These are phyloP conservation scores for Bodo saltans DNA, from an alignment of 78 protist genomes.

Conservation along the genomic window DNA sequence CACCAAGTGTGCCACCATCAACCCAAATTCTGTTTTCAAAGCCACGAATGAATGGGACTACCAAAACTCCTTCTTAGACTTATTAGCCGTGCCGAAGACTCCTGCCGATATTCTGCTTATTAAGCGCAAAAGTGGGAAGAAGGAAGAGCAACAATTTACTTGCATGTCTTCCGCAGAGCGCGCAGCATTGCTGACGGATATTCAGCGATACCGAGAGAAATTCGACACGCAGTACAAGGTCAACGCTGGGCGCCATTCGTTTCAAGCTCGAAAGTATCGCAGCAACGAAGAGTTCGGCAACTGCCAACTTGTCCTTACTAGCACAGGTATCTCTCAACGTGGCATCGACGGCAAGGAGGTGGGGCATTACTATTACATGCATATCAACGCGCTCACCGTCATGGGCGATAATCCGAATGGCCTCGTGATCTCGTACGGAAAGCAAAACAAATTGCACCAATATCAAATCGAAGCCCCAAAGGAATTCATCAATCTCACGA, in stretches of 20 bases:
- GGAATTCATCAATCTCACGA: neutral
- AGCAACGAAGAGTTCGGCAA: constrained; percentile 13
- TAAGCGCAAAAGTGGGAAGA: neutral
- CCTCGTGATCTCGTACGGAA: constrained; percentile 4
- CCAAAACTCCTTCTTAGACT: neutral
- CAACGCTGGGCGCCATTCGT: neutral
- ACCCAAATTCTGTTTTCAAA: constrained; percentile 7
- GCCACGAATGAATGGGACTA: constrained; percentile 16
- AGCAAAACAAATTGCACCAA: neutral
- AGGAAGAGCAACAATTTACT: neutral
- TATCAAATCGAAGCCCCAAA: constrained; percentile 15
- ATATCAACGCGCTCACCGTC: constrained; percentile 18
- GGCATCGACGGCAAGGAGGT: neutral
- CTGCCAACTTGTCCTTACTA: neutral
- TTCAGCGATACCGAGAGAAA: constrained; percentile 18
- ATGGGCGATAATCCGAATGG: constrained; percentile 23
- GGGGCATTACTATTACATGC: constrained; percentile 34
- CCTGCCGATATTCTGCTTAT: neutral
- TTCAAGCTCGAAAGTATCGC: neutral
- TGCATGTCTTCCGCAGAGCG: neutral
- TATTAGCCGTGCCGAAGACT: neutral
- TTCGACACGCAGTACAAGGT: neutral
- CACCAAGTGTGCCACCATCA: constrained; percentile 13
- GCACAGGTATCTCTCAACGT: neutral
- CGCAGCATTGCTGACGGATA: constrained; percentile 2